Conservation (phyloP, 2,329 filamentous ascomycete genomes). For the Chlorencoelia australis region DNA sequence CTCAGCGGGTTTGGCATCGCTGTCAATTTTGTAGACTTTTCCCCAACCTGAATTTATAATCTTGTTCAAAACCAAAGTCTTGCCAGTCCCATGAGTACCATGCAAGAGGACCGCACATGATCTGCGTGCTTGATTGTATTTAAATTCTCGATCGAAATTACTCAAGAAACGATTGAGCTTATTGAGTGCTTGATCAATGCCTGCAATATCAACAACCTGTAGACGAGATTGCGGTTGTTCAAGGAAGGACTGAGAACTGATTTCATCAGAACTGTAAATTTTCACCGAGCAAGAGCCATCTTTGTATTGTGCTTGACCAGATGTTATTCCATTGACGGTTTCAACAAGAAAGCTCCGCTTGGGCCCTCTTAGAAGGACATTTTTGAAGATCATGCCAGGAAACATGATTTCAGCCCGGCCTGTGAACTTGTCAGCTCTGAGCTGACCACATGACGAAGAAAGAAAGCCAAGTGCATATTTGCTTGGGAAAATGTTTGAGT, state of each 20-base stretch:
- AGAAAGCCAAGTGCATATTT: no score
- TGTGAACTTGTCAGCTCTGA: slow-evolving; percentile 25
- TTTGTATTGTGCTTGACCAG: slow-evolving; percentile 28
- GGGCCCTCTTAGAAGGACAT: slow-evolving; percentile 43
- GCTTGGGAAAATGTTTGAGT: no score
- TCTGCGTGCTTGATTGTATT: slow-evolving; percentile 17
- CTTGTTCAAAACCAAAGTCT: slow-evolving; percentile 61
- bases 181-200: slow-evolving; percentile 52
- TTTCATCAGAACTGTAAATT: slow-evolving; percentile 7
- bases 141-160: slow-evolving; percentile 38
- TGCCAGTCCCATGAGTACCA: slow-evolving; percentile 77
- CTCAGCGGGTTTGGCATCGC: slow-evolving; percentile 43
- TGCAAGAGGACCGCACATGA: slow-evolving; percentile 45
- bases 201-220: slow-evolving; percentile 50
- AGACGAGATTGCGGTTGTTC: slow-evolving; percentile 22
- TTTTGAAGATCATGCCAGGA: slow-evolving; percentile 61
- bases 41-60: slow-evolving; percentile 62
- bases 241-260: slow-evolving; percentile 5
- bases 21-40: slow-evolving; percentile 51
- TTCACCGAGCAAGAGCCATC: slow-evolving; percentile 21
- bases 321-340: slow-evolving; percentile 40
- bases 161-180: slow-evolving; percentile 57
- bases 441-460: neutral
- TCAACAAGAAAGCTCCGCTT: slow-evolving; percentile 52
- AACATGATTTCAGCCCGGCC: slow-evolving; percentile 58